Evolutionary conservation across 225 moss, liverwort and hornwort genomes (phyloP).

Genomic region (Lunularia cruciata): DNA sequence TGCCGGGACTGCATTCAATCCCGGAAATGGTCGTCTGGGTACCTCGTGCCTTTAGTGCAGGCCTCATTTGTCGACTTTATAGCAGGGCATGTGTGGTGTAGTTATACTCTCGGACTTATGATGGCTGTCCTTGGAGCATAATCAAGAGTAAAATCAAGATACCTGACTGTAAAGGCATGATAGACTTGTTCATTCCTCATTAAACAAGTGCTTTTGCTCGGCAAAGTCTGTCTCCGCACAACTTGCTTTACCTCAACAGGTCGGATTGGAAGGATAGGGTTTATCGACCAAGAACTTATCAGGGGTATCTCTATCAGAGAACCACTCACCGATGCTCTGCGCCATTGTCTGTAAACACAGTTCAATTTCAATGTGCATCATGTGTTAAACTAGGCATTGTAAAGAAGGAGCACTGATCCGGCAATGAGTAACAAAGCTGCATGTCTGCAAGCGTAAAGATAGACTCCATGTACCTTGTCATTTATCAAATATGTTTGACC

Average conservation of each 20-base stretch:
- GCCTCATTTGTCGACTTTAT: no score
- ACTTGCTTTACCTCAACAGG: background rate
- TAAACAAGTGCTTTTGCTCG: background rate
- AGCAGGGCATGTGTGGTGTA: no score
- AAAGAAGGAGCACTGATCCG: no score
- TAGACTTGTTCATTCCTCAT: background rate
- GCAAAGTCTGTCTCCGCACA: conserved; percentile 1
- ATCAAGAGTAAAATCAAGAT: no score
- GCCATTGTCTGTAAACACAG: conserved; percentile 11
- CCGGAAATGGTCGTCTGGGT: no score
- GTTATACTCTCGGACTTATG: no score
- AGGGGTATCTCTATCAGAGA: background rate
- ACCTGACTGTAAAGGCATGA: no score
- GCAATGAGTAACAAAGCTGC: background rate
- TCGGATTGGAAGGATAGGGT: conserved; percentile 18
- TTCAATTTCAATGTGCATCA: background rate
- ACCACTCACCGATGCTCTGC: conserved; percentile 23
- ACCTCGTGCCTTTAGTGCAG: no score
- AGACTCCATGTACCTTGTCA: conserved; percentile 1
- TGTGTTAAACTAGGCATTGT: no score
- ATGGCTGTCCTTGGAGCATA: no score
- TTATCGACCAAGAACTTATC: background rate
- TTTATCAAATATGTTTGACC: background rate
- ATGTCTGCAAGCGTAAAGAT: background rate
- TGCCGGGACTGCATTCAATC: no score